Percentiles rank a stretch among this genome's conserved stretches.
phyloP scores from a whole-genome alignment of 2,329 filamentous ascomycete genomes.

The Sarocladium kiliense region DNA sequence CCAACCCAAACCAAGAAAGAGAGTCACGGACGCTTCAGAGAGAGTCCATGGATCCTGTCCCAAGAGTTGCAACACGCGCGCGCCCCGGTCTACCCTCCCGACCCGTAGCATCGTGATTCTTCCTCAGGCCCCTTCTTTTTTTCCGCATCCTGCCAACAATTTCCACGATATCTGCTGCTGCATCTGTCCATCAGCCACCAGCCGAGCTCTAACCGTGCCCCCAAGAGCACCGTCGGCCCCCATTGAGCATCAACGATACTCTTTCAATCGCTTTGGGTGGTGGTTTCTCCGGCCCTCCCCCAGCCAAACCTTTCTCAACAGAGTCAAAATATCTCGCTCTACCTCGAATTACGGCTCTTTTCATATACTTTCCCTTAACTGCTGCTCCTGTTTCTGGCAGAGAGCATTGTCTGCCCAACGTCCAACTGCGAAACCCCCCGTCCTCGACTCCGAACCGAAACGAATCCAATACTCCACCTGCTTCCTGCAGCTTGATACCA shows the following conservation, averaged over 20 bases:
- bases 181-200: background rate
- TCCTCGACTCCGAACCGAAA: background rate
- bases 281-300: background rate
- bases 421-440: background rate
- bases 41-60: conserved; percentile 1
- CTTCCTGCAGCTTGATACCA: background rate
- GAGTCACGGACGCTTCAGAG: background rate
- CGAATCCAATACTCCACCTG: background rate
- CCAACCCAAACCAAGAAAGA: background rate
- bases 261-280: background rate
- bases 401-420: background rate
- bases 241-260: background rate
- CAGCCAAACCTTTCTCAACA: background rate
- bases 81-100: conserved; percentile 1
- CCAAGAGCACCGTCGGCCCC: background rate
- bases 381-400: background rate
- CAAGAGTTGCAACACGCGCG: conserved; percentile 3
- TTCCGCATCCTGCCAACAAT: background rate
- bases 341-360: too few species aligned
- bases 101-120: conserved; percentile 1
- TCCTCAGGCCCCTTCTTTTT: background rate
- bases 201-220: background rate
- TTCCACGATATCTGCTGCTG: background rate
- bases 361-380: background rate
- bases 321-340: too few species aligned